These are phyloP conservation scores for Clarireedia monteithiana DNA, from an alignment of 2,329 filamentous ascomycete genomes.

Conservation along the genomic window DNA sequence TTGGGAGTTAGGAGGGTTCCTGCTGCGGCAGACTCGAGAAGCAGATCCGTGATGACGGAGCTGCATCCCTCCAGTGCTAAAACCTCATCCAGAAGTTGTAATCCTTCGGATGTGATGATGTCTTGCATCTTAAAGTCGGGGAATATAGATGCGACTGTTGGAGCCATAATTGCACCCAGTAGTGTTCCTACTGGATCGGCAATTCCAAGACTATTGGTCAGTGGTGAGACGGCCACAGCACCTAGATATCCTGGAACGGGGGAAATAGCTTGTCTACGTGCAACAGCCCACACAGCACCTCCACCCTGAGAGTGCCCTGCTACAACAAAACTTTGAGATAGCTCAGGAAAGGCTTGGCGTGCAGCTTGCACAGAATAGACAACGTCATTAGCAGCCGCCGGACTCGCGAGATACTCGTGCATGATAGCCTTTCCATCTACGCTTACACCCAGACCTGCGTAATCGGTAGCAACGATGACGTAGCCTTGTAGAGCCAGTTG, in stretches of 20 bases:
- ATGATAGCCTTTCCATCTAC: constrained; percentile 28
- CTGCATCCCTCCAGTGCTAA: not conserved
- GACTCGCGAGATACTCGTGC: constrained; percentile 35
- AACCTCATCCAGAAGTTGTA: too few relatives aligned
- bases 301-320: constrained; percentile 42
- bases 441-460: constrained; percentile 37
- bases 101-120: not conserved
- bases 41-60: not conserved
- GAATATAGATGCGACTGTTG: not conserved
- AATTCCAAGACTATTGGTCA: not conserved
- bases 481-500: constrained; percentile 35
- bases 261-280: constrained; percentile 19
- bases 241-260: constrained; percentile 12
- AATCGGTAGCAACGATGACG: constrained; percentile 38
- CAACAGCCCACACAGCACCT: constrained; percentile 35
- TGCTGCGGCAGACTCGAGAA: not conserved
- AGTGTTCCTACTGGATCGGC: not conserved
- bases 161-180: not conserved
- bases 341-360: constrained; percentile 34
- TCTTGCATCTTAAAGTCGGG: not conserved
- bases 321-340: constrained; percentile 34
- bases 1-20: not conserved
- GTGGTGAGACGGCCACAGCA: constrained; percentile 3
- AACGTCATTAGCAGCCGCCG: constrained; percentile 36
- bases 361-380: constrained; percentile 37